Conservation (phyloP, 2,329 filamentous ascomycete genomes). For the Diaporthe sp. region DNA sequence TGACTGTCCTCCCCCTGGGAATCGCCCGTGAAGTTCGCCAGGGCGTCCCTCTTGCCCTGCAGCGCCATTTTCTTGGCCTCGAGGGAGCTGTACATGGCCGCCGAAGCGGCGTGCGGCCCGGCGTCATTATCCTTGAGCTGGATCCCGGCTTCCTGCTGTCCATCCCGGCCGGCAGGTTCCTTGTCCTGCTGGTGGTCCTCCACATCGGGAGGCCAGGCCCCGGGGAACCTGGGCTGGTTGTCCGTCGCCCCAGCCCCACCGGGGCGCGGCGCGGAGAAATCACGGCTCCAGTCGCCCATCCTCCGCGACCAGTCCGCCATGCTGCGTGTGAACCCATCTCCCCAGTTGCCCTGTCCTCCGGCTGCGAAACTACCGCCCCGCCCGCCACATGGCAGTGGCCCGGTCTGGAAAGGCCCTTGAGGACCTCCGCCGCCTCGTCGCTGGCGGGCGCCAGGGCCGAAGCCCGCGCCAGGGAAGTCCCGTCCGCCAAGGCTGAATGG, state of each 20-base stretch:
- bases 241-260: neutral
- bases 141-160: conserved; percentile 31
- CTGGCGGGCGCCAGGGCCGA: conserved; percentile 26
- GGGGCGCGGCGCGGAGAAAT: neutral
- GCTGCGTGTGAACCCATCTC: conserved; percentile 21
- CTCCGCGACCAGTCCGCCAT: conserved; percentile 35
- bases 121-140: conserved; percentile 42
- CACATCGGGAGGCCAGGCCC: conserved; percentile 54
- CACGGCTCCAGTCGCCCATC: conserved; percentile 32
- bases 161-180: conserved; percentile 38
- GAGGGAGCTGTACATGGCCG: conserved; percentile 54
- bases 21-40: conserved; percentile 35
- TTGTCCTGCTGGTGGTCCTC: conserved; percentile 18
- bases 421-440: conserved; percentile 4
- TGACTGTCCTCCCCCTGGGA: conserved; percentile 37
- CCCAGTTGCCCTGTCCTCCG: conserved; percentile 8
- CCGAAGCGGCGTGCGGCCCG: conserved; percentile 46
- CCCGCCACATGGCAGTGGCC: conserved; percentile 19
- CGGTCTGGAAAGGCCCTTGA: conserved; percentile 20
- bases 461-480: conserved; percentile 35
- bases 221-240: conserved; percentile 44
- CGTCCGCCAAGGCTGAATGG: neutral
- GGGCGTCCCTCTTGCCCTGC: conserved; percentile 48
- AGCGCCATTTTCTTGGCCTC: conserved; percentile 54
- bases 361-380: conserved; percentile 23